Evolutionary conservation across 768 basidiomycete genomes (phyloP), one percentile per base, ranked within the genome.

Genomic region (Saitozyma podzolica): DNA sequence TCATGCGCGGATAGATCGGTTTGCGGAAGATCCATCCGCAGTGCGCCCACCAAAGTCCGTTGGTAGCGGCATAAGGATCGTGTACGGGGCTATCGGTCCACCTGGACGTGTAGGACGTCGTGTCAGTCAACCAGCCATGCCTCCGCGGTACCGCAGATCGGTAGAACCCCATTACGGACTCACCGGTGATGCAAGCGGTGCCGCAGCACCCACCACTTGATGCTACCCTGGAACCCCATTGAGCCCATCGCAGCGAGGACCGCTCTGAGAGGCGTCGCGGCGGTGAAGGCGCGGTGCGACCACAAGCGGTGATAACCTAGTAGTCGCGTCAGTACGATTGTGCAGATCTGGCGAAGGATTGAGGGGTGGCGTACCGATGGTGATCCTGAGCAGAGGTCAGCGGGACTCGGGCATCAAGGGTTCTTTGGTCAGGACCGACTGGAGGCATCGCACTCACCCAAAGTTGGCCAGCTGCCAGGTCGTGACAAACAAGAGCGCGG

Each of bases 1-100:
- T 81, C 81, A 91, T 80, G 19, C 85, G 82, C 39, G 83, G 81
- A 71, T 91, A 90, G 0, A 71, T 83, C 1, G 88, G 86, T 75
- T 89, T 89, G 81, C 82, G 86, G 76, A 91, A 91, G 69, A 91
- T 90, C 90, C 90, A 92, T 1, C 90, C 90, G 82, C 90, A 85
- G 68, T 91, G 90, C 7, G 89, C 88, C 72, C 85, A 90, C 56
- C 88, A 83, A 1, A 92, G 77, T 0, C 90, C 90, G 37, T 83
- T 82, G 0, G 88, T 88, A 0, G 89, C 90, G 16, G 87, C 83
- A 73, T 92, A 92, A 4, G 48, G 86, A 84, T 78, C 90, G 86
- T 74, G 75, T 39, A 77, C 88, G 85, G 40, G 88, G 87, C 75
- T 86, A 88, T 72, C 88, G 45, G 76, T 78, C 60, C 75, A 78